phyloP scores from a whole-genome alignment of 495 filamentous ascomycete species.

The Hypomontagnella monticulosa region DNA sequence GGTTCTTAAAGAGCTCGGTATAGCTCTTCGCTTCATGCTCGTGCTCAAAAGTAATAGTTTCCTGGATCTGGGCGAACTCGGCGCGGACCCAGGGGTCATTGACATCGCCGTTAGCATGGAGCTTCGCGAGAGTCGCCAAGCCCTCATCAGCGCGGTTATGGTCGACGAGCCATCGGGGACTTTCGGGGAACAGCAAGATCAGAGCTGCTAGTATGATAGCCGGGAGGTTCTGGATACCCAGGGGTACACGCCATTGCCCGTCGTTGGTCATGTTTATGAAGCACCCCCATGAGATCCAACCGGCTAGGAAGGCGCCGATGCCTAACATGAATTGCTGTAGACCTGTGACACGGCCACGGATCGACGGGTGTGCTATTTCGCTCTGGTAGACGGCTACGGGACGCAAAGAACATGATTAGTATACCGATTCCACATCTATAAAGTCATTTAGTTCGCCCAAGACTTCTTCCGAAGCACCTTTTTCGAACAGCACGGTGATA shows the following conservation, averaged over 20 bases:
- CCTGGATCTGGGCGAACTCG: constrained; percentile 74
- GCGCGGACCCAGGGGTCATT: constrained; percentile 70
- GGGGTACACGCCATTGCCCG: constrained; percentile 64
- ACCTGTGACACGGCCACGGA: constrained; percentile 64
- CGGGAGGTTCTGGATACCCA: constrained; percentile 68
- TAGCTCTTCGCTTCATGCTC: constrained; percentile 77
- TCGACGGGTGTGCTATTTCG: constrained; percentile 60
- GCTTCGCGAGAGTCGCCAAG: constrained; percentile 63
- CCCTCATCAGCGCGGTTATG: constrained; percentile 62
- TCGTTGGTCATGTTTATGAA: constrained; percentile 42
- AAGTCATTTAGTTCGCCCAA: constrained; percentile 6
- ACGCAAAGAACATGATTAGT: constrained; percentile 50
- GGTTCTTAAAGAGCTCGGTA: constrained; percentile 68
- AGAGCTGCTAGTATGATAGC: constrained; percentile 63
- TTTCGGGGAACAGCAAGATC: constrained; percentile 69
- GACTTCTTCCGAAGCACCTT: no score
- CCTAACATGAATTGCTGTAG: constrained; percentile 71
- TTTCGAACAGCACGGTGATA: no score
- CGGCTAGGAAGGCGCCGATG: constrained; percentile 60
- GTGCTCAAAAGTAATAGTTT: constrained; percentile 62
- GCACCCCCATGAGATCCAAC: constrained; percentile 56
- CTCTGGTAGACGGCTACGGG: constrained; percentile 59
- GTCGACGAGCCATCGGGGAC: constrained; percentile 69
- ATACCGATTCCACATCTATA: constrained; percentile 46
- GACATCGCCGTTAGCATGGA: constrained; percentile 67